Evolutionary conservation across 495 filamentous ascomycete genomes (phyloP).

Genomic region (Lasiosphaeria ovina): DNA sequence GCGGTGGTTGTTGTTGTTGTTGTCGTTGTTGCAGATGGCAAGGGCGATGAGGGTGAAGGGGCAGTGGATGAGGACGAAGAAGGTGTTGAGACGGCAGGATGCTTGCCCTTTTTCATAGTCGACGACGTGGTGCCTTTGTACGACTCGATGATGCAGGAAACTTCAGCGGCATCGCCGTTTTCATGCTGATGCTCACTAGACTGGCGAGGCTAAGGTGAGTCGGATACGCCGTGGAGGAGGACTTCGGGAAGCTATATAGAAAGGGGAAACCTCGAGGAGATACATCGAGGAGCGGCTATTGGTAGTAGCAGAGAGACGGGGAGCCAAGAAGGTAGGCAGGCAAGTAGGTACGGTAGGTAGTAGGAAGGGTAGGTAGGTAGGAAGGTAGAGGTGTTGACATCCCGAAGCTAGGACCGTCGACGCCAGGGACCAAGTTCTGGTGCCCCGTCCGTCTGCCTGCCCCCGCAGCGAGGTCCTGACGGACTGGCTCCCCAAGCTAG

Average conservation of each 20-base stretch:
- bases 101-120: constrained; percentile 29
- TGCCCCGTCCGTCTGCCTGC: constrained; percentile 1
- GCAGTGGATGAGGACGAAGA: neutral
- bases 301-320: neutral
- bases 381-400: constrained; percentile 2
- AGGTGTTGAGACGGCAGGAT: constrained; percentile 11
- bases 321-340: neutral
- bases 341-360: neutral
- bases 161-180: neutral
- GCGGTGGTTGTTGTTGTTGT: constrained; percentile 4
- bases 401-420: constrained; percentile 11
- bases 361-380: neutral
- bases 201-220: constrained; percentile 3
- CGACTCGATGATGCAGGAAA: constrained; percentile 1
- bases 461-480: constrained; percentile 5
- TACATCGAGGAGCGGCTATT: neutral
- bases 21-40: neutral
- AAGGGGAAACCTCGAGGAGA: constrained; percentile 19
- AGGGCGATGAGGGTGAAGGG: constrained; percentile 1
- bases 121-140: constrained; percentile 3
- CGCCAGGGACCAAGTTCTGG: neutral
- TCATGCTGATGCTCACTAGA: constrained; percentile 1
- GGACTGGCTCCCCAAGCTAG: constrained; percentile 5
- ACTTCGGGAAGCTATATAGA: constrained; percentile 35
- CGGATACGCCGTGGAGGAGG: constrained; percentile 18